These are phyloP conservation scores for Crucibulum cyathiforme DNA, from an alignment of 1,284 basidiomycete genomes.

Conservation along the genomic window DNA sequence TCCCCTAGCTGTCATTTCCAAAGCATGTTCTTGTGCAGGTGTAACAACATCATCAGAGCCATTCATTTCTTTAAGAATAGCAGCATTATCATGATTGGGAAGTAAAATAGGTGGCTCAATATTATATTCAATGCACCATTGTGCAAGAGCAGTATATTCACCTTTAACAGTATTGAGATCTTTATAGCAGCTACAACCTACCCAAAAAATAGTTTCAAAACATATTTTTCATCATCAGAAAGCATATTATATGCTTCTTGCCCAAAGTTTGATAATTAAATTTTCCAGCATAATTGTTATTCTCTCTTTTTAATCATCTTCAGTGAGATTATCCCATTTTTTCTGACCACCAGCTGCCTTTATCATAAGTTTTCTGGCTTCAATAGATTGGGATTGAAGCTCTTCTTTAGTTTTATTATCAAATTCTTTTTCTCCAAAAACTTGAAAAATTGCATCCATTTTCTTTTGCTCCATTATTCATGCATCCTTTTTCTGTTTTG, in stretches of 20 bases:
- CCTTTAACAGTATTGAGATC: slow-evolving; percentile 2
- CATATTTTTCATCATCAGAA: not conserved
- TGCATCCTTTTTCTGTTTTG: slow-evolving; percentile 23
- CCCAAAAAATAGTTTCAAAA: not conserved
- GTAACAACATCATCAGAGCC: not conserved
- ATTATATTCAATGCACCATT: not conserved
- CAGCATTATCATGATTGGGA: slow-evolving; percentile 25
- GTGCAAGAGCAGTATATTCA: not conserved
- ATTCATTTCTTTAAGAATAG: slow-evolving; percentile 5
- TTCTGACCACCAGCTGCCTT: not conserved
- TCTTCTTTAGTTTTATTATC: not conserved
- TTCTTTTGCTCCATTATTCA: not conserved
- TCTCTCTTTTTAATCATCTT: not conserved
- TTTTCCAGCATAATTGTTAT: not conserved
- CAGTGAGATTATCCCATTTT: not conserved
- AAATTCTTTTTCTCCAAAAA: not conserved
- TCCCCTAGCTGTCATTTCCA: slow-evolving; percentile 27
- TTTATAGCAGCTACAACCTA: not conserved
- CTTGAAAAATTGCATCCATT: not conserved
- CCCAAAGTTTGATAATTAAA: not conserved
- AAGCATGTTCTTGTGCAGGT: slow-evolving; percentile 20
- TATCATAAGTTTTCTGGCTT: not conserved
- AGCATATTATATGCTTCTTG: not conserved
- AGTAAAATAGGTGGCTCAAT: slow-evolving; percentile 13
- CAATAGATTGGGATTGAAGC: not conserved